Evolutionary conservation across 2,329 filamentous ascomycete genomes (phyloP), one percentile per base, ranked within the genome.

Genomic region (Sporothrix mexicana): DNA sequence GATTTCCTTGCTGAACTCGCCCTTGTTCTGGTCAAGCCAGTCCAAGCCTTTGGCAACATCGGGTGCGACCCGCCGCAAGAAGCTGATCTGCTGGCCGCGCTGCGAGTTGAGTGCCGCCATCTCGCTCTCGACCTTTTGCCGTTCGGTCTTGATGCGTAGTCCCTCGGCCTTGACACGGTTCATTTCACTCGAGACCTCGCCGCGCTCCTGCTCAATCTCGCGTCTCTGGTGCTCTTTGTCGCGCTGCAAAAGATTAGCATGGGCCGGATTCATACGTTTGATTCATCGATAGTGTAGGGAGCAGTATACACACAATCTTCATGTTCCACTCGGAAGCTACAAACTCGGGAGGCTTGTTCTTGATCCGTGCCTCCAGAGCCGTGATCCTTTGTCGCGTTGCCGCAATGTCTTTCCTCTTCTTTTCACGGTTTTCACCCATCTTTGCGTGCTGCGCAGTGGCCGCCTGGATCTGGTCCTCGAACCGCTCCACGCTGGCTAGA

Each of bases 11-110:
- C 92, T 88, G 75, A 98, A 96, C 67, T 87, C 81, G 71, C 86
- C 79, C 73, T 86, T 87, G 79, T 99, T 90, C 2, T 89, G 80
- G 78, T 93, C 87, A 69, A 98, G 86, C 95, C 95, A 99, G 57
- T 90, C 85, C 90, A 93, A 97, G 1, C 91, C 94, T 76, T 79
- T 84, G 12, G 87, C 87, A 2, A 92, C 89, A 72, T 98, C 92
- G 0, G 79, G 79, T 12, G 91, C 92, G 0, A 87, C 17, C 17
- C 79, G 85, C 70, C 84, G 85, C 71, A 99, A 86, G 75, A 91
- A 89, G 67, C 83, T 88, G 72, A 92, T 84, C 76, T 93, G 91
- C 78, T 93, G 92, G 6, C 94, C 95, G 74, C 90, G 86, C 77
- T 92, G 88, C 0, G 93, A 95, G 68, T 93, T 86, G 15, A 97